Evolutionary conservation across 192 early-diverging fungal species (phyloP), one percentile per base, ranked within the genome.

Genomic region (Backusella mclennaniae): DNA sequence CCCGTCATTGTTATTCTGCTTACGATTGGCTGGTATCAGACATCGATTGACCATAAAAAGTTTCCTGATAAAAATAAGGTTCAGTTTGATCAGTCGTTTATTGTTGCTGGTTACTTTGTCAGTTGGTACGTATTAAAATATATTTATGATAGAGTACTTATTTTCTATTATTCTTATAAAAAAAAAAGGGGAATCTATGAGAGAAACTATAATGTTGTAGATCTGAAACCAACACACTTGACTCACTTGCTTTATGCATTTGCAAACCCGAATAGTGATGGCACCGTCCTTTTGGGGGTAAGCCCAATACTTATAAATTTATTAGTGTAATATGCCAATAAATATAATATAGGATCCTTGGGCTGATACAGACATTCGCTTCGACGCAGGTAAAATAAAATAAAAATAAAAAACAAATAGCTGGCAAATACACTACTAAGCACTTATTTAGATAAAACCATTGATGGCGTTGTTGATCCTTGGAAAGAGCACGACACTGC

Each of bases 201-300:
- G 78, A 84, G 92, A 79, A 83, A 83, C 38, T 92, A 87, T 77
- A 85, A 85, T 69, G 92, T 93, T 15, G 74, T 85, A 44, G 87
- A 92, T 66, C 78, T 95, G 12, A 78, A 87, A 21, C 80, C 82
- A 29, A 66, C 74, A 7, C 88, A 89, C 46, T 81, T 95, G 52
- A 92, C 92, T 35, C 93, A 95, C 72, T 66, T 95, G 44, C 88
- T 92, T 73, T 95, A 95, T 76, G 92, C 88, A 15, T 95, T 95
- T 85, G 92, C 92, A 46, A 93, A 94, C 71, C 82, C 93, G 6
- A 74, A 87, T 52, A 77, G 82, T 1, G 84, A 89, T 63, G 92
- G 93, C 36, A 83, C 84, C 9, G 88, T 95, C 11, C 86, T 90
- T 38, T 82, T 94, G 35, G 89, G 89, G 19, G 82, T 83, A 76